phyloP scores from a whole-genome alignment of 495 filamentous ascomycete species.

The Penicillium soppii region DNA sequence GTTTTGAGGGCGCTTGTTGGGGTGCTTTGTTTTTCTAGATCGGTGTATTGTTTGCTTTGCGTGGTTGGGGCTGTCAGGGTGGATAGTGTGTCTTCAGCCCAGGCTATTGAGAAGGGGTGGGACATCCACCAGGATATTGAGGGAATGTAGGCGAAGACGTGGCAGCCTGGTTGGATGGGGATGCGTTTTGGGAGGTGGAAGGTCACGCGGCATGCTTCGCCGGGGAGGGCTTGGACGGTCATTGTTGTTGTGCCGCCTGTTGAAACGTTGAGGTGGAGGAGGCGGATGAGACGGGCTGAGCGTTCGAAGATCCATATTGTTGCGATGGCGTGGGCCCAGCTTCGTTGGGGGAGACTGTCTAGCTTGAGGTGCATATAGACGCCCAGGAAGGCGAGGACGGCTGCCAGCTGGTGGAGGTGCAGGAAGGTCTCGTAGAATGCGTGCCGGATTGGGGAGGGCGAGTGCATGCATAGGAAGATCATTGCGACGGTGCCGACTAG shows the following conservation, averaged over 20 bases:
- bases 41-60: background rate
- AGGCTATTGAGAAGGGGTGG: constrained; percentile 59
- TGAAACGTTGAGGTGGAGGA: constrained; percentile 61
- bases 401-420: constrained; percentile 70
- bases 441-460: constrained; percentile 74
- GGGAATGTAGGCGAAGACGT: constrained; percentile 82
- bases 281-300: constrained; percentile 47
- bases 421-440: constrained; percentile 92
- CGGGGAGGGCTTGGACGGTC: constrained; percentile 52
- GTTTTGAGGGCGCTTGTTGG: constrained; percentile 44
- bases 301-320: constrained; percentile 68
- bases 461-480: constrained; percentile 65
- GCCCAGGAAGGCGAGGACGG: constrained; percentile 61
- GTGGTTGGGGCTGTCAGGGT: background rate
- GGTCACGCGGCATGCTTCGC: constrained; percentile 59
- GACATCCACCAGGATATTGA: constrained; percentile 68
- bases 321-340: constrained; percentile 60
- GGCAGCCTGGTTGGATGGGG: constrained; percentile 70
- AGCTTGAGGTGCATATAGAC: constrained; percentile 70
- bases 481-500: constrained; percentile 55
- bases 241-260: constrained; percentile 39
- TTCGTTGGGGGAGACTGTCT: constrained; percentile 57
- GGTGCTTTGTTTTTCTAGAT: constrained; percentile 44
- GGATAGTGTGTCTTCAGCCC: constrained; percentile 38
- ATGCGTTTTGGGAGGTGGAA: constrained; percentile 76